A percentile compares a stretch with the other conserved stretches of the same genome.
Conservation (phyloP, 345 rosid genomes). For the Camelina hispida region DNA sequence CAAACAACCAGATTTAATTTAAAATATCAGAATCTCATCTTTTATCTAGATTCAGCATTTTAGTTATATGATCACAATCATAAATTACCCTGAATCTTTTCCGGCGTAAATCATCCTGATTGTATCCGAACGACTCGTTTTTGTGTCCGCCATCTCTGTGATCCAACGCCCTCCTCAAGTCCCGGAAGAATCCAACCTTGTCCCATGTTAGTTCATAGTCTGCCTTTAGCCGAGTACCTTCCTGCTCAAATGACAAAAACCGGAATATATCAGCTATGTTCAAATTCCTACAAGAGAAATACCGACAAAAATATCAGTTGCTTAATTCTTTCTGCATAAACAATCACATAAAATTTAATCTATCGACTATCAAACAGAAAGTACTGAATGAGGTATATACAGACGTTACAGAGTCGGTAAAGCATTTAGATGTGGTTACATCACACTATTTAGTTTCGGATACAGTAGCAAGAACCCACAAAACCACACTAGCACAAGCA, state of each 20-base stretch:
- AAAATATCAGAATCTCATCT: conserved; percentile 13
- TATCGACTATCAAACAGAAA: background rate
- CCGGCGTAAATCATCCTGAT: conserved; percentile 58
- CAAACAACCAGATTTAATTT: conserved; percentile 6
- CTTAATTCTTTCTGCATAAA: conserved; percentile 6
- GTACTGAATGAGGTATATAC: background rate
- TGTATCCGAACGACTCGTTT: conserved; percentile 52
- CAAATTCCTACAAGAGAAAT: background rate
- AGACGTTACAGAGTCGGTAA: no score
- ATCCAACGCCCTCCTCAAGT: conserved; percentile 50
- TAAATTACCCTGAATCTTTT: conserved; percentile 82
- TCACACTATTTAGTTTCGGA: background rate
- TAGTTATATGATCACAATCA: conserved; percentile 16
- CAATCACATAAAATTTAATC: background rate
- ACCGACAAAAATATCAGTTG: background rate
- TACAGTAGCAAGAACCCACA: conserved; percentile 9
- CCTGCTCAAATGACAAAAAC: conserved; percentile 51
- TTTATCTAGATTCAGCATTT: background rate
- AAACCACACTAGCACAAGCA: background rate
- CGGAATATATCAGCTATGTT: background rate
- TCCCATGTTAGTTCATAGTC: conserved; percentile 88
- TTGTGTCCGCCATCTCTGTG: conserved; percentile 45
- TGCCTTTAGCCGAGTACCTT: conserved; percentile 80
- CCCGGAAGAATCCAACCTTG: conserved; percentile 71
- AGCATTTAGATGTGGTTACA: no score